A percentile compares a stretch with the other conserved stretches of the same genome.
Conservation (phyloP, 1,284 basidiomycete species). For the Agroathelia rolfsii region DNA sequence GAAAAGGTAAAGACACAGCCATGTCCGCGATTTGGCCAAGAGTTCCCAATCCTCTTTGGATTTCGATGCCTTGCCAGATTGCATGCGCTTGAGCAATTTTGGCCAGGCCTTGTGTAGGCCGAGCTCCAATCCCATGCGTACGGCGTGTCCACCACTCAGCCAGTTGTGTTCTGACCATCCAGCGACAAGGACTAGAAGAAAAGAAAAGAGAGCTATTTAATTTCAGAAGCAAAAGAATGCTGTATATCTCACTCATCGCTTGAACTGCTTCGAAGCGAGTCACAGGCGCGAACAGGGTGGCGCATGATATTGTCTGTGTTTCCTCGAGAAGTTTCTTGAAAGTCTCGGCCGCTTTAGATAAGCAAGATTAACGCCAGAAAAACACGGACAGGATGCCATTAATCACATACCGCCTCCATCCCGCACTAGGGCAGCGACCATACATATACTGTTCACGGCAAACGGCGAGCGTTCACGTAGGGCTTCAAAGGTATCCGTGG, state of each 20-base stretch:
- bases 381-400: slow-evolving; percentile 1
- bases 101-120: slow-evolving; percentile 88
- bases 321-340: slow-evolving; percentile 66
- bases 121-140: slow-evolving; percentile 87
- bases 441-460: slow-evolving; percentile 79
- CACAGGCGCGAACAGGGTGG: slow-evolving; percentile 79
- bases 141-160: slow-evolving; percentile 85
- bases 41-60: slow-evolving; percentile 65
- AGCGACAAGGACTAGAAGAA: slow-evolving; percentile 61
- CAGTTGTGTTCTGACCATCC: slow-evolving; percentile 90
- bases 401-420: slow-evolving; percentile 70
- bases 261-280: slow-evolving; percentile 78
- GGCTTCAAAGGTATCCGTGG: slow-evolving; percentile 70
- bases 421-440: slow-evolving; percentile 79
- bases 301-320: slow-evolving; percentile 75
- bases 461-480: slow-evolving; percentile 77
- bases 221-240: slow-evolving; percentile 1
- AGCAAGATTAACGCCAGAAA: slow-evolving; percentile 4
- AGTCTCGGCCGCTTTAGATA: slow-evolving; percentile 55
- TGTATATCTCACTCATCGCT: slow-evolving; percentile 64
- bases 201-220: slow-evolving; percentile 8
- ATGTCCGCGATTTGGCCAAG: slow-evolving; percentile 72
- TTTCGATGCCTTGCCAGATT: slow-evolving; percentile 48
- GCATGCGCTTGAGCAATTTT: slow-evolving; percentile 65
- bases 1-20: slow-evolving; percentile 87